Percentiles rank a stretch among this genome's conserved stretches.
Conservation (phyloP, 2,329 filamentous ascomycete species). For the Pseudocercospora macadamiae region DNA sequence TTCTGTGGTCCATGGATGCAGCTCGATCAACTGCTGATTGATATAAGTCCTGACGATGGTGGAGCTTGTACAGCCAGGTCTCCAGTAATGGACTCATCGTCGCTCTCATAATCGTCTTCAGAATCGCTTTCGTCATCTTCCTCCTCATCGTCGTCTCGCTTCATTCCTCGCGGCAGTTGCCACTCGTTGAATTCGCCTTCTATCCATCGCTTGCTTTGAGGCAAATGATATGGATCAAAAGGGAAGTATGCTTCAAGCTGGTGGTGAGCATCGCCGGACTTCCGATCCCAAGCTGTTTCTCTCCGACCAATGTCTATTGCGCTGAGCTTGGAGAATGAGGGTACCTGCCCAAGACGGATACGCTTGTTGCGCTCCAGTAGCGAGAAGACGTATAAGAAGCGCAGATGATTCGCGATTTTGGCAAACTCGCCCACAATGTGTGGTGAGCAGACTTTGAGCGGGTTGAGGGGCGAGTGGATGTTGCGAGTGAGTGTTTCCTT, state of each 20-base stretch:
- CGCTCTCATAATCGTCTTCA: slow-evolving; percentile 39
- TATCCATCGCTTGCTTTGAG: slow-evolving; percentile 84
- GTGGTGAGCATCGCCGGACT: slow-evolving; percentile 74
- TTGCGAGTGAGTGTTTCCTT: slow-evolving; percentile 74
- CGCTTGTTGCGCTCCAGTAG: slow-evolving; percentile 92
- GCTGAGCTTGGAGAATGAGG: slow-evolving; percentile 50
- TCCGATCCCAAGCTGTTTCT: slow-evolving; percentile 55
- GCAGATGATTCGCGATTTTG: slow-evolving; percentile 79
- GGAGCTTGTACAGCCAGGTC: slow-evolving; percentile 25
- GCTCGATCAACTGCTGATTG: slow-evolving; percentile 20
- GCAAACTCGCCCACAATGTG: slow-evolving; percentile 91
- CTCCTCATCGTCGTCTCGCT: slow-evolving; percentile 59
- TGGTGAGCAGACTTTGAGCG: slow-evolving; percentile 90
- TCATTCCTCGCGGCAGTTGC: slow-evolving; percentile 69
- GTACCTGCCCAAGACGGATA: slow-evolving; percentile 73
- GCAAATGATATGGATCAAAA: slow-evolving; percentile 94
- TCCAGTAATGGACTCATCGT: slow-evolving; percentile 32
- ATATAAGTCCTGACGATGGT: slow-evolving; percentile 14
- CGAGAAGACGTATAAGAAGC: slow-evolving; percentile 86
- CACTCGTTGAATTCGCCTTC: slow-evolving; percentile 82
- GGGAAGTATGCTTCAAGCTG: slow-evolving; percentile 95
- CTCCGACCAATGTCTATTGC: slow-evolving; percentile 54
- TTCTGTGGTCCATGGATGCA: slow-evolving; percentile 12
- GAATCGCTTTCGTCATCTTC: slow-evolving; percentile 49
- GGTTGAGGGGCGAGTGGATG: slow-evolving; percentile 88